These are phyloP conservation scores for Aspergillus jensenii DNA, from an alignment of 2,329 filamentous ascomycete genomes.

Conservation along the genomic window DNA sequence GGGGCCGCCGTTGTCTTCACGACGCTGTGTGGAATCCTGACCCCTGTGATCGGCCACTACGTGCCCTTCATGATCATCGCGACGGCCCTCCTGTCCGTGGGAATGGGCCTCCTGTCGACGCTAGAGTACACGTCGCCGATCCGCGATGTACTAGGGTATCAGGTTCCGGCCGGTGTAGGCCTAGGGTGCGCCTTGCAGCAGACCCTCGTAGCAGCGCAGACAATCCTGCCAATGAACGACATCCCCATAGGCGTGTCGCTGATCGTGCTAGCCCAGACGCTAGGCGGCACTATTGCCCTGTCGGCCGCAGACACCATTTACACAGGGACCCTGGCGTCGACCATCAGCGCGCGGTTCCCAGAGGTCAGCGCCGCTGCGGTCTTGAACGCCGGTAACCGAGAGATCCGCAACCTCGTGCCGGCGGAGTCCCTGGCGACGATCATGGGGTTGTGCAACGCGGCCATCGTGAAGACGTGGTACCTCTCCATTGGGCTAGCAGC, in stretches of 20 bases:
- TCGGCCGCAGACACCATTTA: background rate
- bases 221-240: background rate
- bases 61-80: conserved; percentile 2
- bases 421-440: background rate
- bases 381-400: background rate
- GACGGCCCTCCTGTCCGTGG: background rate
- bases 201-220: background rate
- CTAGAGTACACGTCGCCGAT: background rate
- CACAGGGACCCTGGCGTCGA: background rate
- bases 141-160: conserved; percentile 10
- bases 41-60: conserved; percentile 5
- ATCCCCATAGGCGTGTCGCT: background rate
- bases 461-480: background rate
- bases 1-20: background rate
- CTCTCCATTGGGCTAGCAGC: background rate
- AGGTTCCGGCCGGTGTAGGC: background rate
- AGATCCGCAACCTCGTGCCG: background rate
- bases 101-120: conserved; percentile 2
- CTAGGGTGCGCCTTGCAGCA: background rate
- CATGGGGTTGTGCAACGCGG: background rate
- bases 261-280: background rate
- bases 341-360: background rate
- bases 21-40: background rate
- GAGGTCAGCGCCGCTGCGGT: background rate
- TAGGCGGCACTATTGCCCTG: background rate